Percentiles rank a stretch among this genome's conserved stretches.
Evolutionary conservation across 495 filamentous ascomycete genomes (phyloP).

Genomic region (Xylaria curta): DNA sequence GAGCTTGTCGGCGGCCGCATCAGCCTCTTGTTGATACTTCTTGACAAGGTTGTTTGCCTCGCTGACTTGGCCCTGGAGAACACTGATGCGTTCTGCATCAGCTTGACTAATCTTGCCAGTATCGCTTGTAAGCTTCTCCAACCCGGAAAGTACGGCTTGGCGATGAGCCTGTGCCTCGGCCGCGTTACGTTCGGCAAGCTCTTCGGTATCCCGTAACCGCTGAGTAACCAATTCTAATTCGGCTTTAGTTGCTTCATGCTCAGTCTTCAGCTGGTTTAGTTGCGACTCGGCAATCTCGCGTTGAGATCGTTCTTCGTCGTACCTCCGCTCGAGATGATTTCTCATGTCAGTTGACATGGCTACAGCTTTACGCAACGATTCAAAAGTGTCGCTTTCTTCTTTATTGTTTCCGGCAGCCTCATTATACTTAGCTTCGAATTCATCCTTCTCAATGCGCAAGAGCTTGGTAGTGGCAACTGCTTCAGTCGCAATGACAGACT

Average conservation of each 20-base stretch:
- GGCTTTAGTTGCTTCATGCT: slow-evolving; percentile 81
- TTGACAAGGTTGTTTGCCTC: slow-evolving; percentile 79
- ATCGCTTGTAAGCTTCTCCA: slow-evolving; percentile 72
- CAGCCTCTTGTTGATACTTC: slow-evolving; percentile 89
- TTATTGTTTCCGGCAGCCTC: slow-evolving; percentile 66
- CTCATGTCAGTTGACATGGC: slow-evolving; percentile 78
- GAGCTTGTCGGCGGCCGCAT: slow-evolving; percentile 84
- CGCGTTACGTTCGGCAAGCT: slow-evolving; percentile 85
- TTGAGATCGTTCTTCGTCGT: slow-evolving; percentile 82
- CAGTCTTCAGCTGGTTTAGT: slow-evolving; percentile 75
- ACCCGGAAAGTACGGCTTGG: slow-evolving; percentile 78
- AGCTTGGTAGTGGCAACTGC: slow-evolving; percentile 75
- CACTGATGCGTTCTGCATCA: slow-evolving; percentile 75
- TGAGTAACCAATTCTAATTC: slow-evolving; percentile 80
- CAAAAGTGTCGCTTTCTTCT: slow-evolving; percentile 74
- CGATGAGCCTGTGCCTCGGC: slow-evolving; percentile 88
- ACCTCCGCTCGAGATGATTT: slow-evolving; percentile 74
- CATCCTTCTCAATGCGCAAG: slow-evolving; percentile 81
- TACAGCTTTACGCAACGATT: slow-evolving; percentile 78
- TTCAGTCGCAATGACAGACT: slow-evolving; percentile 75
- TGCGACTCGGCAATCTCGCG: slow-evolving; percentile 81
- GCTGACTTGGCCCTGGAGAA: slow-evolving; percentile 80
- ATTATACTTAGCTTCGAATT: slow-evolving; percentile 71
- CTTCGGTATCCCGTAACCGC: slow-evolving; percentile 84
- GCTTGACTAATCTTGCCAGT: slow-evolving; percentile 56